Conservation (phyloP, 345 rosid species). For the Aethionema arabicum region DNA sequence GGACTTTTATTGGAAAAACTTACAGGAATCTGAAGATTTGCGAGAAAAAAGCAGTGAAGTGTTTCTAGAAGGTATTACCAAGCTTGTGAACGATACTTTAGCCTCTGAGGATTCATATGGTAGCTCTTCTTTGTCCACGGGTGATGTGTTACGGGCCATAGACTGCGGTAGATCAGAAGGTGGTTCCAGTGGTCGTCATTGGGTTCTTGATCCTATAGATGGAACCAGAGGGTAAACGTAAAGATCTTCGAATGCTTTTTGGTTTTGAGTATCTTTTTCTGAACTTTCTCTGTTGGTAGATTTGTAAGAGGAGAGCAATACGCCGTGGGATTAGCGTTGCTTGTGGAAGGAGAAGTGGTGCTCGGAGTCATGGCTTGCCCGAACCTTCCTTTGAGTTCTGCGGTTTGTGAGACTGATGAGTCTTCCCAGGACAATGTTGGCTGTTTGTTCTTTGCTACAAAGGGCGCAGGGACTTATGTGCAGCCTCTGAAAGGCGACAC, state of each 20-base stretch:
- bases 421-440: constrained; percentile 48
- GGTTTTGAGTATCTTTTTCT: not conserved
- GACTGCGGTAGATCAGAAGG: constrained; percentile 88
- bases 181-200: constrained; percentile 75
- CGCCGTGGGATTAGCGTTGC: constrained; percentile 85
- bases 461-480: constrained; percentile 73
- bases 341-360: constrained; percentile 88
- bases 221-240: constrained; percentile 87
- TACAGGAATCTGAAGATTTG: constrained; percentile 81
- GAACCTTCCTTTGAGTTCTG: constrained; percentile 67
- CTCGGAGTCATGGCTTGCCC: constrained; percentile 93
- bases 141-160: constrained; percentile 71
- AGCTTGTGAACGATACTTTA: constrained; percentile 73
- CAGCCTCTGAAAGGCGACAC: constrained; percentile 62
- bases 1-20: constrained; percentile 4
- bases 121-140: constrained; percentile 45
- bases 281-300: constrained; percentile 38
- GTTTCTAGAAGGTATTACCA: constrained; percentile 57
- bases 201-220: constrained; percentile 98
- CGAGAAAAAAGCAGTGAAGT: constrained; percentile 52
- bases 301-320: constrained; percentile 94
- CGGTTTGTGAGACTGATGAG: constrained; percentile 33
- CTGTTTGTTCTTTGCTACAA: constrained; percentile 77
- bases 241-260: constrained; percentile 5
- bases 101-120: constrained; percentile 54